phyloP scores from a whole-genome alignment of 768 basidiomycete genomes.

The Mycena haematopus region DNA sequence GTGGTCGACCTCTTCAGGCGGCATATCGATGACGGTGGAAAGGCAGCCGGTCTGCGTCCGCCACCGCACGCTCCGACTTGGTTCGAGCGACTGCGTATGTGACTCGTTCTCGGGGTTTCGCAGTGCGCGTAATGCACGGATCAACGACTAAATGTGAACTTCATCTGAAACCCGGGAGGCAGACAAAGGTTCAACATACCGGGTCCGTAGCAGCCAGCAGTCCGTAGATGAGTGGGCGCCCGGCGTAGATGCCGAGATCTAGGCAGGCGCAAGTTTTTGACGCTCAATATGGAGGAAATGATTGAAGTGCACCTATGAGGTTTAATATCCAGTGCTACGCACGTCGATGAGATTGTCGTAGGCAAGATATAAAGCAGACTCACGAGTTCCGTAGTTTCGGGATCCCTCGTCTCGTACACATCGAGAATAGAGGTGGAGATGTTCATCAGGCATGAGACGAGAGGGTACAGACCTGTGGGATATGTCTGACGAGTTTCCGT shows the following conservation, averaged over 20 bases:
- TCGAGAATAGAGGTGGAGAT: background rate
- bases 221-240: conserved; percentile 9
- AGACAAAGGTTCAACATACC: conserved; percentile 6
- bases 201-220: conserved; percentile 5
- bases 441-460: conserved; percentile 11
- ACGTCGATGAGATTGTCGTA: conserved; percentile 1
- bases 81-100: background rate
- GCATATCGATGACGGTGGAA: conserved; percentile 4
- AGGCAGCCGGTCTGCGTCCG: background rate
- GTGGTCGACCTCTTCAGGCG: background rate
- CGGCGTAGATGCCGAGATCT: conserved; percentile 12
- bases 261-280: background rate
- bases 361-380: conserved; percentile 2
- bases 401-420: background rate
- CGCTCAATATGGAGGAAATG: background rate
- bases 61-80: background rate
- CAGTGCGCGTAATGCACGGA: conserved; percentile 15
- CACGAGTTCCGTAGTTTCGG: background rate
- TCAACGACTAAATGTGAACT: conserved; percentile 5
- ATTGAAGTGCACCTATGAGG: conserved; percentile 1
- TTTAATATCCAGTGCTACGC: conserved; percentile 3
- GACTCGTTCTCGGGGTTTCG: conserved; percentile 5
- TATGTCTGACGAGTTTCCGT: background rate
- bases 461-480: conserved; percentile 11
- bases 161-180: background rate